These are phyloP conservation scores for Epichloe elymi DNA, from an alignment of 2,329 filamentous ascomycete genomes.

Conservation along the genomic window DNA sequence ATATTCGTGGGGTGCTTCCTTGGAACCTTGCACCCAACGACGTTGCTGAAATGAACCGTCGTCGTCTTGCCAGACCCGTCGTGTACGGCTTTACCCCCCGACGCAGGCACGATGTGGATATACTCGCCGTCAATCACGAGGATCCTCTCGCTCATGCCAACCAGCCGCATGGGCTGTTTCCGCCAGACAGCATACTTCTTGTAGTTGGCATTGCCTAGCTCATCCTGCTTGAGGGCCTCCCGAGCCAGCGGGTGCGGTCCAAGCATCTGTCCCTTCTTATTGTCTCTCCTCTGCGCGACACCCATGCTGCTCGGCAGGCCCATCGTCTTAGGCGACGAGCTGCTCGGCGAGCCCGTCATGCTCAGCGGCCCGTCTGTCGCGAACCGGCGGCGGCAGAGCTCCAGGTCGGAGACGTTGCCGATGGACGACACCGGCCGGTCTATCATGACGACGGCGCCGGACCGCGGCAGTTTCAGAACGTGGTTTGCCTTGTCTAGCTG, in stretches of 20 bases:
- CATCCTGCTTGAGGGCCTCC: conserved; percentile 46
- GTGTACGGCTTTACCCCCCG: conserved; percentile 52
- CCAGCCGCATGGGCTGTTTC: conserved; percentile 71
- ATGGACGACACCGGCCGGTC: conserved; percentile 71
- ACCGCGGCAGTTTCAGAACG: conserved; percentile 63
- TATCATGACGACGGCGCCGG: conserved; percentile 59
- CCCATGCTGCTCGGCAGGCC: conserved; percentile 32
- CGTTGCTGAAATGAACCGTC: conserved; percentile 69
- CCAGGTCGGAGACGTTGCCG: conserved; percentile 60
- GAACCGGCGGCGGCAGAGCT: conserved; percentile 63
- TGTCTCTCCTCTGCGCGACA: conserved; percentile 31
- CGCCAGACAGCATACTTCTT: conserved; percentile 71
- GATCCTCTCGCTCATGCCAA: conserved; percentile 60
- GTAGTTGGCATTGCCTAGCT: conserved; percentile 46
- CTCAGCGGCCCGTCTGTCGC: conserved; percentile 60
- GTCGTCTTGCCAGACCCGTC: conserved; percentile 58
- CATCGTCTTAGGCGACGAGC: conserved; percentile 54
- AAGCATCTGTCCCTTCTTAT: conserved; percentile 37
- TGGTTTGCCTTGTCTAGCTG: conserved; percentile 68
- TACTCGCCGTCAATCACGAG: conserved; percentile 76
- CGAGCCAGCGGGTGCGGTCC: conserved; percentile 55
- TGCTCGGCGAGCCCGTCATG: conserved; percentile 55
- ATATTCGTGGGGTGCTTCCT: conserved; percentile 71
- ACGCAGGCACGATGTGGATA: conserved; percentile 68
- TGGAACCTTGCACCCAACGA: conserved; percentile 70